Evolutionary conservation across 2,329 filamentous ascomycete genomes (phyloP).

Genomic region (Phyllosticta ampelicida): DNA sequence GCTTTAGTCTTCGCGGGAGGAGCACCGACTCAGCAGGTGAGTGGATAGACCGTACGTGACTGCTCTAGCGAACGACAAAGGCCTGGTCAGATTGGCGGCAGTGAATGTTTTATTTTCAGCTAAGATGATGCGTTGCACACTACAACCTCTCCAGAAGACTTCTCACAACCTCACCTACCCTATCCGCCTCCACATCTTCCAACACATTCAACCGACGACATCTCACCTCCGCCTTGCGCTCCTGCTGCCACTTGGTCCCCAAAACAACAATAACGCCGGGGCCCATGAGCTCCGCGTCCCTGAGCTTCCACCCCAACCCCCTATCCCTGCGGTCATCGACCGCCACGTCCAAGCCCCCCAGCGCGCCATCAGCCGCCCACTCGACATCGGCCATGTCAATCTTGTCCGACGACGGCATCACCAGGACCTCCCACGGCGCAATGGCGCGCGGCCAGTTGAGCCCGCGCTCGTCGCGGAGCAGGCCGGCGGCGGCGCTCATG

Average conservation of each 20-base stretch:
- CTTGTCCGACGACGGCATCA: slow-evolving; percentile 45
- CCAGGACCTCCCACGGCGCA: slow-evolving; percentile 68
- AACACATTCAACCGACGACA: slow-evolving; percentile 58
- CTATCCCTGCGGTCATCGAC: slow-evolving; percentile 38
- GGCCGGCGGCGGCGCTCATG: slow-evolving; percentile 73
- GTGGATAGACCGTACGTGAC: no score
- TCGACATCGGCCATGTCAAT: slow-evolving; percentile 39
- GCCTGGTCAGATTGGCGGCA: no score
- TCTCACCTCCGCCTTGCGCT: slow-evolving; percentile 57
- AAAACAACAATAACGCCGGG: slow-evolving; percentile 77
- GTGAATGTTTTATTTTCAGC: no score
- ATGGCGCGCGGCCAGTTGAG: slow-evolving; percentile 82
- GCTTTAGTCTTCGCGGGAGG: no score
- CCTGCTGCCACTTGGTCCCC: slow-evolving; percentile 38
- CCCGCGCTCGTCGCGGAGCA: slow-evolving; percentile 55
- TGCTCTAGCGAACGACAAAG: no score
- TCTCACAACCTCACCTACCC: slow-evolving; percentile 38
- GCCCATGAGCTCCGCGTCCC: slow-evolving; percentile 79
- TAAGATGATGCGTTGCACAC: slow-evolving; percentile 6
- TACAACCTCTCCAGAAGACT: slow-evolving; percentile 43
- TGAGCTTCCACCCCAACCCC: slow-evolving; percentile 71
- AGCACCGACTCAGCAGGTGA: no score
- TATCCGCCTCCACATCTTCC: slow-evolving; percentile 44
- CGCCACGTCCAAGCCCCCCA: slow-evolving; percentile 16
- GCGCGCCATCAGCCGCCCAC: slow-evolving; percentile 53